phyloP scores from a whole-genome alignment of 176 grass and related monocot genomes.

The Oryza glumipatula region DNA sequence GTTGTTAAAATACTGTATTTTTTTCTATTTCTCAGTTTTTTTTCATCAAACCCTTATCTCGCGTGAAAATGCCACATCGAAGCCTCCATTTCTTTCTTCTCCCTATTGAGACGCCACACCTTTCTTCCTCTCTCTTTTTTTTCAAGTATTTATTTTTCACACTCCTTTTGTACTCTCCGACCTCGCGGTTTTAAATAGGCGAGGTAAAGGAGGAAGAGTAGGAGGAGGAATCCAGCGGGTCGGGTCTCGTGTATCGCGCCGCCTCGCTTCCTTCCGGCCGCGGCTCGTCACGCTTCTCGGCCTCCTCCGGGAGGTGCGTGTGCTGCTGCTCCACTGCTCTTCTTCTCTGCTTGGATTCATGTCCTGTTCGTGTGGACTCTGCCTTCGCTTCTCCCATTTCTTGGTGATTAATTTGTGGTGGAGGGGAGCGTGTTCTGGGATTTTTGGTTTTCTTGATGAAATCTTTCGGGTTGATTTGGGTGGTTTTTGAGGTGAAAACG shows the following conservation, averaged over 20 bases:
- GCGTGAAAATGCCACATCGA: background rate
- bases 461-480: background rate
- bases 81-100: background rate
- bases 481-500: background rate
- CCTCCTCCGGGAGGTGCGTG: conserved; percentile 6
- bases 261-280: background rate
- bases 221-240: background rate
- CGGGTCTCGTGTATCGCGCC: background rate
- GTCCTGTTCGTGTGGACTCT: background rate
- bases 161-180: background rate
- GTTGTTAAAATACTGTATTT: no score
- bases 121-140: background rate
- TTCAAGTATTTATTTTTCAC: background rate
- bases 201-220: background rate
- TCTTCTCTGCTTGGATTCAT: conserved; percentile 4
- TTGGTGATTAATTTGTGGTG: background rate
- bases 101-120: background rate
- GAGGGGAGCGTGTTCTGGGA: background rate
- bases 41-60: background rate
- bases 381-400: background rate
- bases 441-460: conserved; percentile 12
- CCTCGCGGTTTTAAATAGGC: background rate
- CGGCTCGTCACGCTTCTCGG: background rate
- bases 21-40: no score
- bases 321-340: background rate